Evolutionary conservation across 192 early-diverging fungal species (phyloP).

Genomic region (Mortierella claussenii): DNA sequence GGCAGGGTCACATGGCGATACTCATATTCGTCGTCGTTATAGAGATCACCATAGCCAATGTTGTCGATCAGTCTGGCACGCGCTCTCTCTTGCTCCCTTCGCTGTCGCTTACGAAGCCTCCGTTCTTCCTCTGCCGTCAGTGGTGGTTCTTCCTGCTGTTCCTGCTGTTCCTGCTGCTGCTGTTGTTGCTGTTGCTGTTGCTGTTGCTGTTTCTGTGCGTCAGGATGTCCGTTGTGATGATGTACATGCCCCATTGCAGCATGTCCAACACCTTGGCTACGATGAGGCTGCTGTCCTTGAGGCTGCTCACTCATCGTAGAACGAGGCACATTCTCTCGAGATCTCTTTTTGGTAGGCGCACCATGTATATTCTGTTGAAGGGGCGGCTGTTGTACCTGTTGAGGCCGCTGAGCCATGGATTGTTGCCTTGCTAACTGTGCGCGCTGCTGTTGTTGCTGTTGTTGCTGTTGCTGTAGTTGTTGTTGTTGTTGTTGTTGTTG

Average conservation of each 20-base stretch:
- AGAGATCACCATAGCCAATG: conserved; percentile 24
- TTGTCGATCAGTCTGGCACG: background rate
- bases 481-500: conserved; percentile 4
- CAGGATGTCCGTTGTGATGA: too few relatives aligned
- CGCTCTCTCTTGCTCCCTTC: background rate
- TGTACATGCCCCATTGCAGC: too few relatives aligned
- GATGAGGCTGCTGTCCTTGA: too few relatives aligned
- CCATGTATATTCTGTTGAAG: background rate
- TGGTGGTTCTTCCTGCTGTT: background rate
- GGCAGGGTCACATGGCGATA: conserved; percentile 40
- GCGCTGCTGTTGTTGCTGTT: conserved; percentile 2
- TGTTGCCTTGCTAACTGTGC: conserved; percentile 2
- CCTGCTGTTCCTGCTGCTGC: conserved; percentile 2
- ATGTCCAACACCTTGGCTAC: too few relatives aligned
- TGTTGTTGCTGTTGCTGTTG: conserved; percentile 15
- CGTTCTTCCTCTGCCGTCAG: conserved; percentile 7
- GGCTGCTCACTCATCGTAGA: too few relatives aligned
- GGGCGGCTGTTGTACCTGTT: conserved; percentile 1
- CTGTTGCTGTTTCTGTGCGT: conserved; percentile 4
- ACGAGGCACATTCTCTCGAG: background rate
- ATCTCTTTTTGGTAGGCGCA: background rate
- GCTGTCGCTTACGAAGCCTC: background rate
- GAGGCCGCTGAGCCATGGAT: background rate
- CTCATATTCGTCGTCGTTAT: conserved; percentile 28
- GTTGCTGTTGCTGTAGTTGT: conserved; percentile 8